These are phyloP conservation scores for Coemansia umbellata DNA, from an alignment of 192 early-diverging fungal genomes.

Conservation along the genomic window DNA sequence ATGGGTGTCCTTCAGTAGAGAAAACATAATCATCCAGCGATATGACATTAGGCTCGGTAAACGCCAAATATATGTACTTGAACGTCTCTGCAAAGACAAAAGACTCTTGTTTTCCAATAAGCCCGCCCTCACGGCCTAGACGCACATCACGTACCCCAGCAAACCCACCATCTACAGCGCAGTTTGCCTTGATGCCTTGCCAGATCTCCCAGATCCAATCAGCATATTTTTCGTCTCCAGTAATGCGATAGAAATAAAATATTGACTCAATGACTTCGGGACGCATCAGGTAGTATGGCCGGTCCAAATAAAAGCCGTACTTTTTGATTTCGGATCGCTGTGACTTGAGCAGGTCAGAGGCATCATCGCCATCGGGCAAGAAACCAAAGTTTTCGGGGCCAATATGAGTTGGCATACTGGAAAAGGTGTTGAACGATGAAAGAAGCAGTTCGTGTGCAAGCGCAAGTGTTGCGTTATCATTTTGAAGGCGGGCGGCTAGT, in stretches of 20 bases:
- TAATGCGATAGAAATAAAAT: constrained; percentile 82
- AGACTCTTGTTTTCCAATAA: constrained; percentile 53
- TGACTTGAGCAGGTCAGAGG: constrained; percentile 23
- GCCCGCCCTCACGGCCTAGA: constrained; percentile 25
- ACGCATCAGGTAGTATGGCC: constrained; percentile 67
- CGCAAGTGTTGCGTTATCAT: constrained; percentile 30
- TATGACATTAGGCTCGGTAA: constrained; percentile 62
- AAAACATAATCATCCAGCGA: constrained; percentile 85
- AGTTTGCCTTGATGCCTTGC: constrained; percentile 79
- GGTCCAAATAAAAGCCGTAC: constrained; percentile 46
- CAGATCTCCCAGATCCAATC: constrained; percentile 85
- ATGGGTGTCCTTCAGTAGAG: constrained; percentile 94
- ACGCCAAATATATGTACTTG: constrained; percentile 93
- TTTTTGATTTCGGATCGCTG: constrained; percentile 43
- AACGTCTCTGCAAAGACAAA: constrained; percentile 95
- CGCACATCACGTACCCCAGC: constrained; percentile 53
- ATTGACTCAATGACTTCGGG: constrained; percentile 89
- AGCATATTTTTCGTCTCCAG: constrained; percentile 80
- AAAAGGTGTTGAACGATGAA: constrained; percentile 43
- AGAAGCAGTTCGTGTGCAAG: constrained; percentile 38
- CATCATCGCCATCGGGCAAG: constrained; percentile 37
- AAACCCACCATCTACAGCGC: constrained; percentile 63
- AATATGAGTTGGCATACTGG: constrained; percentile 45
- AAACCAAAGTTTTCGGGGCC: constrained; percentile 52
- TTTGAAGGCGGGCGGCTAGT: constrained; percentile 37